These are phyloP conservation scores for Cystobasidium pallidum DNA, from an alignment of 1,284 basidiomycete genomes.

Conservation along the genomic window DNA sequence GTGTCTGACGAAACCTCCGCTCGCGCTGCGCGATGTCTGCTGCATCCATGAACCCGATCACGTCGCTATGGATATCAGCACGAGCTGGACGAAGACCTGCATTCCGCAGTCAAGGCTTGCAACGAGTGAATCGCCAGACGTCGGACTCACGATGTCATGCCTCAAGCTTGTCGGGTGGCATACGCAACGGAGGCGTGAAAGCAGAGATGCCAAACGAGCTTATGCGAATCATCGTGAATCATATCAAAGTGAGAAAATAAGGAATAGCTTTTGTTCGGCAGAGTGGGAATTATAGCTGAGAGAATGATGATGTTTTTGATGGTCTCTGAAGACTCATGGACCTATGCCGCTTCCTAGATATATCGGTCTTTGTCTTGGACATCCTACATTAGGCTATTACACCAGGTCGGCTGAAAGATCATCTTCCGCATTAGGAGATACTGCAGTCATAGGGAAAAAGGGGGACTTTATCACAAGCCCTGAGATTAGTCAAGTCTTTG, in stretches of 20 bases:
- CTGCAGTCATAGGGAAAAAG: constrained; percentile 75
- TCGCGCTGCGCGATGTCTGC: not conserved
- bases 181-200: not conserved
- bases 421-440: constrained; percentile 4
- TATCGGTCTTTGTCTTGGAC: constrained; percentile 83
- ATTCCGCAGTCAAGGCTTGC: not conserved
- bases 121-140: not conserved
- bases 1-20: too few species aligned
- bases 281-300: too few species aligned
- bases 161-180: not conserved
- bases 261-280: not conserved
- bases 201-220: constrained; percentile 38
- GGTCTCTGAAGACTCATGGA: constrained; percentile 69
- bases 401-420: constrained; percentile 61
- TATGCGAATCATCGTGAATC: constrained; percentile 34
- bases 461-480: constrained; percentile 98
- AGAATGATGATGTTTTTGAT: not conserved
- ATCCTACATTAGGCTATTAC: constrained; percentile 88
- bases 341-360: constrained; percentile 83
- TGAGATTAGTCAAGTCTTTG: constrained; percentile 95
- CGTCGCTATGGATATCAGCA: not conserved
- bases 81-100: not conserved
- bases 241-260: constrained; percentile 37
- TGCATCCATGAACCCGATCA: constrained; percentile 1
- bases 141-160: not conserved